A percentile compares a stretch with the other conserved stretches of the same genome.
These are phyloP conservation scores for Chrysanthemum makinoi DNA, from an alignment of 129 eudicot species.

Conservation along the genomic window DNA sequence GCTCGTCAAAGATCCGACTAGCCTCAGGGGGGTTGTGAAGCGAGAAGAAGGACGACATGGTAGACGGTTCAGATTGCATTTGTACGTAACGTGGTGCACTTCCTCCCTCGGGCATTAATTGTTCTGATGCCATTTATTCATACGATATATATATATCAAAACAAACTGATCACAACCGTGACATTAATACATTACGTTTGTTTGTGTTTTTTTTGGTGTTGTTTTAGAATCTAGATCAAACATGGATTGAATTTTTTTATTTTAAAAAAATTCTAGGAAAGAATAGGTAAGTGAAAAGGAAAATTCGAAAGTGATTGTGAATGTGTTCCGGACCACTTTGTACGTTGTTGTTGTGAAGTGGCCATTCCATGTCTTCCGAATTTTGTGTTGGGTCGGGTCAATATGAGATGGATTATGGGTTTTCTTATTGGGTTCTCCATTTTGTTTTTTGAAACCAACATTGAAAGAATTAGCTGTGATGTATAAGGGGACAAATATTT, in stretches of 20 bases:
- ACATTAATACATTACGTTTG: neutral
- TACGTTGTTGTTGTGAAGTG: slow-evolving; percentile 33
- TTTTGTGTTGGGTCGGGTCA: slow-evolving; percentile 19
- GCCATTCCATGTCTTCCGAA: slow-evolving; percentile 26
- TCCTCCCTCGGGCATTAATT: slow-evolving; percentile 55
- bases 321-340: slow-evolving; percentile 35
- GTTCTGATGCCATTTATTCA: slow-evolving; percentile 56
- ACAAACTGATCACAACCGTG: slow-evolving; percentile 21
- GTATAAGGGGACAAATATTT: no score
- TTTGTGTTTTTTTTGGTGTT: neutral
- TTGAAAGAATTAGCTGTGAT: no score
- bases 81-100: slow-evolving; percentile 56
- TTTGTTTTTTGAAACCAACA: no score
- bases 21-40: slow-evolving; percentile 54
- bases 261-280: neutral
- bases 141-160: neutral
- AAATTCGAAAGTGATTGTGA: slow-evolving; percentile 29
- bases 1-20: slow-evolving; percentile 79
- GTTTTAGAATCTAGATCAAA: slow-evolving; percentile 9
- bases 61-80: slow-evolving; percentile 74
- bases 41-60: slow-evolving; percentile 56
- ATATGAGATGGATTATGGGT: neutral
- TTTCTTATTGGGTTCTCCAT: neutral
- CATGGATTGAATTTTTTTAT: slow-evolving; percentile 2
- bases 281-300: slow-evolving; percentile 11